These are phyloP conservation scores for Plasmopara halstedii DNA, from an alignment of 352 stramenopile species.

Conservation along the genomic window DNA sequence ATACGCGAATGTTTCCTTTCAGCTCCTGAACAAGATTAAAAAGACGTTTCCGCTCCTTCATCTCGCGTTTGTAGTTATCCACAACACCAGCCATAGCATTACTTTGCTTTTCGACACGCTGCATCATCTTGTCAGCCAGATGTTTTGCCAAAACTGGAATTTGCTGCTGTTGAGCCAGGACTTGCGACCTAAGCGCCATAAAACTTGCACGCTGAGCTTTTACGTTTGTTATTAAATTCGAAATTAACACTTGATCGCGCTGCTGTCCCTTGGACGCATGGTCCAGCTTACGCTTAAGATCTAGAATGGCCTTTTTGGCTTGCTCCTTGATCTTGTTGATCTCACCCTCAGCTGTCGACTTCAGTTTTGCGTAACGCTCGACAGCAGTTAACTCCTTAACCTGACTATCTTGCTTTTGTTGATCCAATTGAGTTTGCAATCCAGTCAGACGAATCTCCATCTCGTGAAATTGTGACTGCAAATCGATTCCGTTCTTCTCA, in stretches of 20 bases:
- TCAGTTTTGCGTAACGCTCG: slow-evolving; percentile 72
- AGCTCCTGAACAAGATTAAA: slow-evolving; percentile 95
- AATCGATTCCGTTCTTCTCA: slow-evolving; percentile 27
- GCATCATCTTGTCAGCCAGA: slow-evolving; percentile 61
- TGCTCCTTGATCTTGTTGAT: slow-evolving; percentile 83
- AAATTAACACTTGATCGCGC: slow-evolving; percentile 38
- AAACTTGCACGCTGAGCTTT: slow-evolving; percentile 54
- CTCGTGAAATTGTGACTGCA: slow-evolving; percentile 33
- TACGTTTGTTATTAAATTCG: slow-evolving; percentile 32
- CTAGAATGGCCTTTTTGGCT: slow-evolving; percentile 80
- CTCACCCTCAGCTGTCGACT: slow-evolving; percentile 62
- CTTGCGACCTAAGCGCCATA: slow-evolving; percentile 40
- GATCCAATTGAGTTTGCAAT: slow-evolving; percentile 37
- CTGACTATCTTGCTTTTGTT: slow-evolving; percentile 37
- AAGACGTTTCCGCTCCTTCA: slow-evolving; percentile 87
- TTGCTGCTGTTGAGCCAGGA: slow-evolving; percentile 45
- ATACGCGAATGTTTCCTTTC: slow-evolving; percentile 96
- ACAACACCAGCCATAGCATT: slow-evolving; percentile 79
- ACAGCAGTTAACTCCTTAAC: slow-evolving; percentile 44
- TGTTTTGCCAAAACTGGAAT: slow-evolving; percentile 54
- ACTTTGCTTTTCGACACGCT: slow-evolving; percentile 62
- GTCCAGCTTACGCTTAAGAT: slow-evolving; percentile 75
- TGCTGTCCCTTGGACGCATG: slow-evolving; percentile 48
- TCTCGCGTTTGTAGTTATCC: slow-evolving; percentile 85
- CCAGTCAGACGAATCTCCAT: slow-evolving; percentile 29